These are phyloP conservation scores for Microcyclospora tardicrescens DNA, from an alignment of 2,329 filamentous ascomycete species.

Conservation along the genomic window DNA sequence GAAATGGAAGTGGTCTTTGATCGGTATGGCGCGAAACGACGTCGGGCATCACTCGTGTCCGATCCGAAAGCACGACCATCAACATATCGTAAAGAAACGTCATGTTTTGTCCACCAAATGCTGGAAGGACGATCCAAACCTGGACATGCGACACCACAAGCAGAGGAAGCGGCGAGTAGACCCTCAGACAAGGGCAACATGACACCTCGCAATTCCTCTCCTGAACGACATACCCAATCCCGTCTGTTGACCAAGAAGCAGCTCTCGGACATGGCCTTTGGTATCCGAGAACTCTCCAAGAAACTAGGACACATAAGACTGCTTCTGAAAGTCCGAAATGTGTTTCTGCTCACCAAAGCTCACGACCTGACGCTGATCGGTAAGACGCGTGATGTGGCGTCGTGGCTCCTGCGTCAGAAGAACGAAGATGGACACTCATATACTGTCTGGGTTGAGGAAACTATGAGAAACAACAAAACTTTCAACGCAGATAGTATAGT, in stretches of 20 bases:
- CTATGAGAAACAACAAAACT: slow-evolving; percentile 53
- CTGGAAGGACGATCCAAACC: slow-evolving; percentile 33
- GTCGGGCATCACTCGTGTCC: slow-evolving; percentile 46
- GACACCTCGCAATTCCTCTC: slow-evolving; percentile 16
- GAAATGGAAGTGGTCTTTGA: slow-evolving; percentile 43
- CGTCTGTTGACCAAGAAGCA: slow-evolving; percentile 91
- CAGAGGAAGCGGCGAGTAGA: slow-evolving; percentile 21
- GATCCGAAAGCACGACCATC: slow-evolving; percentile 25
- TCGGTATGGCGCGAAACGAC: slow-evolving; percentile 38
- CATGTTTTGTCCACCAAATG: slow-evolving; percentile 50
- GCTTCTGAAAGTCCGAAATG: slow-evolving; percentile 64
- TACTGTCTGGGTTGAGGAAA: slow-evolving; percentile 68
- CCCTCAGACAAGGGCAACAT: slow-evolving; percentile 32
- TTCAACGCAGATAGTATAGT: slow-evolving; percentile 64
- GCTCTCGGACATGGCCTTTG: slow-evolving; percentile 92
- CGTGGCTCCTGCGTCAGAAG: slow-evolving; percentile 63
- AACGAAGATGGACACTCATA: slow-evolving; percentile 51
- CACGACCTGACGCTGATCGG: slow-evolving; percentile 69
- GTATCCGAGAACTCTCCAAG: slow-evolving; percentile 79
- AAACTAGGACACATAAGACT: slow-evolving; percentile 72
- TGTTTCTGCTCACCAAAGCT: slow-evolving; percentile 87
- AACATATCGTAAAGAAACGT: slow-evolving; percentile 31
- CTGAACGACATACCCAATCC: slow-evolving; percentile 37
- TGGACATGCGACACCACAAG: slow-evolving; percentile 10
- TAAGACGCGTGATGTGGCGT: slow-evolving; percentile 62